Evolutionary conservation across 2,329 filamentous ascomycete species (phyloP), one percentile per base, ranked within the genome.

Genomic region (Penicillium sp.): DNA sequence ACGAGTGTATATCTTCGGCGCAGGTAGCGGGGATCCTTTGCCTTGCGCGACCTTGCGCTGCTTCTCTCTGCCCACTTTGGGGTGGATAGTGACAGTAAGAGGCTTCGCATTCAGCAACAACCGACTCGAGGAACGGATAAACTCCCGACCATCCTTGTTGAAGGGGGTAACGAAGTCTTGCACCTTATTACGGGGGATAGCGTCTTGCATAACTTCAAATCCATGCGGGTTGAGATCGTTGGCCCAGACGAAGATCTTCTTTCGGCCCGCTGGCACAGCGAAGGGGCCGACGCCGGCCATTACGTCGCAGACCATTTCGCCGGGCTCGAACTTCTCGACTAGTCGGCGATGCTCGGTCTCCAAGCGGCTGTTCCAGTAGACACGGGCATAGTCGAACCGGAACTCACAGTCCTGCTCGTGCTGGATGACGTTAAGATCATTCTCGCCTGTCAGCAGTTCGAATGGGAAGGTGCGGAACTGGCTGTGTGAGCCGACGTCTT

Each of bases 201-300:
- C 89, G 35, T 87, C 82, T 29, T 81, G 73, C 65, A 99, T 83
- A 60, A 85, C 87, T 52, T 80, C 82, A 74, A 86, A 91, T 65
- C 91, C 92, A 66, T 95, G 89, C 0, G 93, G 93, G 70, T 99
- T 99, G 70, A 97, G 86, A 72, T 99, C 94, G 74, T 97, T 99
- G 38, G 92, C 94, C 86, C 90, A 96, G 18, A 97, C 92, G 65
- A 97, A 96, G 29, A 95, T 90, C 38, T 85, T 86, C 72, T 89
- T 93, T 77, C 89, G 95, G 16, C 90, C 94, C 0, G 93, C 91
- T 0, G 94, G 94, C 4, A 96, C 81, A 23, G 93, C 92, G 72
- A 99, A 99, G 0, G 94, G 94, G 0, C 94, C 94, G 47, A 99
- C 92, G 41, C 94, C 94, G 0, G 92, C 93, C 93, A 97, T 99